Evolutionary conservation across 192 early-diverging fungal genomes (phyloP).

Genomic region (Coemansia sp.): DNA sequence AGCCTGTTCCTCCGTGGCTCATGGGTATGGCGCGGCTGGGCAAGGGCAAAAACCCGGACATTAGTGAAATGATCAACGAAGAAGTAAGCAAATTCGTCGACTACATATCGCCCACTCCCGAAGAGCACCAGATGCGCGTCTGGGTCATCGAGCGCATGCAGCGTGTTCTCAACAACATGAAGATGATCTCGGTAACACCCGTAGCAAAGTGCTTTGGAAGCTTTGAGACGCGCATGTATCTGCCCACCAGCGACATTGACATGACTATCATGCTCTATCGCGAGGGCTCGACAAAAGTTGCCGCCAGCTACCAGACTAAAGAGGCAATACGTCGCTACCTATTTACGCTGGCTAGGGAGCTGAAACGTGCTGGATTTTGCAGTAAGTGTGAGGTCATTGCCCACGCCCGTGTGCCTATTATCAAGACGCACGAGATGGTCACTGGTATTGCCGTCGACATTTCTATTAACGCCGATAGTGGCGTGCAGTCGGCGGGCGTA

Average conservation of each 20-base stretch:
- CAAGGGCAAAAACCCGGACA: conserved; percentile 35
- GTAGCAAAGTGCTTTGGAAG: conserved; percentile 78
- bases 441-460: conserved; percentile 83
- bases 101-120: conserved; percentile 80
- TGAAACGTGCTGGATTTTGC: conserved; percentile 57
- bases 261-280: conserved; percentile 51
- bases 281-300: conserved; percentile 13
- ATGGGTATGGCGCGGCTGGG: conserved; percentile 33
- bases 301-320: conserved; percentile 25
- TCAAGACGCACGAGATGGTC: conserved; percentile 83
- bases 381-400: conserved; percentile 62
- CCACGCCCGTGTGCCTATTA: conserved; percentile 85
- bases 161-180: conserved; percentile 47
- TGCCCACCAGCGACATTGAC: conserved; percentile 85
- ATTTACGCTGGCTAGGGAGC: conserved; percentile 49
- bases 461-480: conserved; percentile 75
- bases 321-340: conserved; percentile 39
- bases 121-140: conserved; percentile 78
- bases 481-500: conserved; percentile 63
- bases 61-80: conserved; percentile 56
- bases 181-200: conserved; percentile 21
- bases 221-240: conserved; percentile 84
- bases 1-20: conserved; percentile 55
- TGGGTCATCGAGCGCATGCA: conserved; percentile 72
- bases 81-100: conserved; percentile 80